Evolutionary conservation across 2,329 filamentous ascomycete genomes (phyloP).

Genomic region (Hypoxylon sp.): DNA sequence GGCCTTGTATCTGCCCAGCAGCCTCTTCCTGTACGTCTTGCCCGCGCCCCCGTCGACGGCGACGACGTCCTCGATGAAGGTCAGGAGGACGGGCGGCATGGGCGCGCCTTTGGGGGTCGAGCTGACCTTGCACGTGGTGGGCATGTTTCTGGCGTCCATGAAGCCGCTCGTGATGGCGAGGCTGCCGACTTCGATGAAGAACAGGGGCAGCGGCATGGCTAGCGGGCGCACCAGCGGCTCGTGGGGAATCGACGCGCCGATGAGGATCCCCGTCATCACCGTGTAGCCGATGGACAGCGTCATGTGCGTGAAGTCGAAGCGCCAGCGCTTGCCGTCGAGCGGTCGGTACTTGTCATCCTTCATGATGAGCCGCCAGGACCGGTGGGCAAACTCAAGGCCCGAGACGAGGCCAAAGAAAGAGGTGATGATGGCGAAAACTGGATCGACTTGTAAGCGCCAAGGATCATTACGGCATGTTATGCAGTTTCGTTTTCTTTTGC

Average conservation of each 20-base stretch:
- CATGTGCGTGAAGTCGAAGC: constrained; percentile 58
- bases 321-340: constrained; percentile 57
- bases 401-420: constrained; percentile 64
- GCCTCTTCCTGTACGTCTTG: constrained; percentile 58
- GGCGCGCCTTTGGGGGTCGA: constrained; percentile 66
- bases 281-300: constrained; percentile 57
- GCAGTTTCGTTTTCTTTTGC: background rate
- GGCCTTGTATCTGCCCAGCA: constrained; percentile 60
- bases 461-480: background rate
- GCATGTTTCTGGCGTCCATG: constrained; percentile 45
- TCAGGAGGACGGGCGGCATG: constrained; percentile 68
- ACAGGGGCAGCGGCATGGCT: constrained; percentile 60
- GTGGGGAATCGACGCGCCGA: constrained; percentile 60
- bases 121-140: constrained; percentile 68
- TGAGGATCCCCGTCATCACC: constrained; percentile 58
- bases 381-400: constrained; percentile 60
- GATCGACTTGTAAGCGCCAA: background rate
- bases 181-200: constrained; percentile 57
- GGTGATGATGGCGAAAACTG: constrained; percentile 61
- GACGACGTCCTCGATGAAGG: constrained; percentile 72
- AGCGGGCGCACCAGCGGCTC: constrained; percentile 58
- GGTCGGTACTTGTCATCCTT: constrained; percentile 60
- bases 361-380: constrained; percentile 57
- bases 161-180: constrained; percentile 52
- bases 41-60: constrained; percentile 71